phyloP scores from a whole-genome alignment of 176 grass and related monocot genomes.

The Puya raimondii region DNA sequence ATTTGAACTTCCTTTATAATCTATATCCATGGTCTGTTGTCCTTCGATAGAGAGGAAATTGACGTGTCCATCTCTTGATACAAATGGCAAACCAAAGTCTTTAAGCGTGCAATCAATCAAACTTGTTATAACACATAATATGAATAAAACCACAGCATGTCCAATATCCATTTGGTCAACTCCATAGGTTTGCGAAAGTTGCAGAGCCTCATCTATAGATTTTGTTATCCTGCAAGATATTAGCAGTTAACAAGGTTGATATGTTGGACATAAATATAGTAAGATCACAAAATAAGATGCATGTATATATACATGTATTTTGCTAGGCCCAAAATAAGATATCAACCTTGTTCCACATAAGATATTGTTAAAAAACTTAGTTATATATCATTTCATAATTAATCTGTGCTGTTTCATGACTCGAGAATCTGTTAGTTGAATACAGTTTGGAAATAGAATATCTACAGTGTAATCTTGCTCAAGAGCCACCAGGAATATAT shows the following conservation, averaged over 20 bases:
- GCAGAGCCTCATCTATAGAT: conserved; percentile 53
- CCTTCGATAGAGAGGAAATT: conserved; percentile 25
- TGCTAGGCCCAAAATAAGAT: neutral
- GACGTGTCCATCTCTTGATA: conserved; percentile 19
- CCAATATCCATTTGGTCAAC: conserved; percentile 41
- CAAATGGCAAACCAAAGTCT: conserved; percentile 51
- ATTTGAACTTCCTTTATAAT: conserved; percentile 32
- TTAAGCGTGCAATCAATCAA: conserved; percentile 65
- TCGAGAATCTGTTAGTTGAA: no score
- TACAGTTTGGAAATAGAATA: no score
- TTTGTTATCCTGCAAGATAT: conserved; percentile 52
- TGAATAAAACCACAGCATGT: conserved; percentile 55
- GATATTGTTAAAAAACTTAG: no score
- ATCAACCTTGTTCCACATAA: neutral
- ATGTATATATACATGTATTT: neutral
- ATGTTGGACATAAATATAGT: neutral
- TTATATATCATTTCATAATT: no score
- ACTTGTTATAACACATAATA: conserved; percentile 37
- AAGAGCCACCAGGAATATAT: no score
- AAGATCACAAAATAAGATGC: neutral
- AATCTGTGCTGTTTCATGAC: no score
- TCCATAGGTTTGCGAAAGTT: conserved; percentile 45
- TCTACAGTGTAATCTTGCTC: no score
- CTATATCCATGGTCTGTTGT: conserved; percentile 39
- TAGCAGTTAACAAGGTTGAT: neutral